Conservation (phyloP, 2,329 filamentous ascomycete genomes). For the Sclerotinia trifoliorum region DNA sequence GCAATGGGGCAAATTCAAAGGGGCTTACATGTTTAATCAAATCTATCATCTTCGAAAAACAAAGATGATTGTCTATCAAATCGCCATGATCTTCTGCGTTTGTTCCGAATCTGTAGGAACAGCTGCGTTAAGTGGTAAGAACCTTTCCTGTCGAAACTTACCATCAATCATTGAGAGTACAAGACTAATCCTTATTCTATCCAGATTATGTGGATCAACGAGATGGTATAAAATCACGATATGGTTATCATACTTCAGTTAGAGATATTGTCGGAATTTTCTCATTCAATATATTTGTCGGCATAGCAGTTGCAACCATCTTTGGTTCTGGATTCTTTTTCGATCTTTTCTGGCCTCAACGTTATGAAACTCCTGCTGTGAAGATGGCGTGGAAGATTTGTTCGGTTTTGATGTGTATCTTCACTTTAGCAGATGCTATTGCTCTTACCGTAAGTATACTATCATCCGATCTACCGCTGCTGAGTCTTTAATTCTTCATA, state of each 20-base stretch:
- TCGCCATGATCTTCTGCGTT: constrained; percentile 57
- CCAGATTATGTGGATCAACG: constrained; percentile 56
- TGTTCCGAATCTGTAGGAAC: constrained; percentile 57
- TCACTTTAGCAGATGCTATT: constrained; percentile 49
- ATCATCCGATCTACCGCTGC: not conserved
- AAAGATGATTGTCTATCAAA: constrained; percentile 60
- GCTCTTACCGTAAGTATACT: constrained; percentile 44
- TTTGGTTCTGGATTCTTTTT: constrained; percentile 62
- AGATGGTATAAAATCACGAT: constrained; percentile 45
- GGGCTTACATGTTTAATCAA: constrained; percentile 56
- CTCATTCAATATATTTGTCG: constrained; percentile 58
- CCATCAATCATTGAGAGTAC: not conserved
- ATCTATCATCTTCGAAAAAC: constrained; percentile 55
- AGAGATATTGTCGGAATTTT: constrained; percentile 55
- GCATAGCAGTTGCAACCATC: constrained; percentile 55
- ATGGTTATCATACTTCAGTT: constrained; percentile 49
- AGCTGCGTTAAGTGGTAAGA: constrained; percentile 51
- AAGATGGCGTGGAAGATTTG: constrained; percentile 55
- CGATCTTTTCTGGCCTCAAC: constrained; percentile 59
- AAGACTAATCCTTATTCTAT: not conserved
- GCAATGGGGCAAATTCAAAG: constrained; percentile 58
- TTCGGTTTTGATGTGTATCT: constrained; percentile 48
- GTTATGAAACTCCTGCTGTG: constrained; percentile 49
- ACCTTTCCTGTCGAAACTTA: not conserved
- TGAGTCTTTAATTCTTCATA: not conserved